Evolutionary conservation across 208 protist species (phyloP), one percentile per base, ranked within the genome.

Genomic region (Wallacemonas sp.): DNA sequence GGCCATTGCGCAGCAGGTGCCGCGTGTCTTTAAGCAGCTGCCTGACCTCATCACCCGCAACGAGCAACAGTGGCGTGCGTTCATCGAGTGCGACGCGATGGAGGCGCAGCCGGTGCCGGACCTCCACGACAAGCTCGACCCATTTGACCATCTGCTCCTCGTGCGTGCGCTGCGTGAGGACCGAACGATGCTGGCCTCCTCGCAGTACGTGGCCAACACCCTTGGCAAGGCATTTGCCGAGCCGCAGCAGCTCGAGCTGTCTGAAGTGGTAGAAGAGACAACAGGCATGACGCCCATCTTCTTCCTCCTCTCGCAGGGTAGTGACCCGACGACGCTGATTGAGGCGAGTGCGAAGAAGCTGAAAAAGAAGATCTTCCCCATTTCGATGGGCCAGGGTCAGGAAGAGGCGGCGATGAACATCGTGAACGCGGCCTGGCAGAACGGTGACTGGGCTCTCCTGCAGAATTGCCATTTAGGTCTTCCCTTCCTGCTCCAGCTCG

Each of bases 331-430:
- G 15, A 93, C 79, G 30, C 79, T 95, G 39, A 97, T 99, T 63
- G 84, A 98, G 77, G 88, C 86, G 1, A 82, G 97, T 28, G 94
- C 95, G 6, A 98, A 98, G 81, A 98, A 98, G 72, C 72, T 94
- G 2, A 97, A 97, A 75, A 96, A 95, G 82, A 94, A 97, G 79
- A 91, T 97, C 73, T 93, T 94, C 66, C 87, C 90, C 55, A 97
- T 99, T 65, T 99, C 98, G 22, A 99, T 99, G 97, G 98, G 98
- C 38, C 97, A 99, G 76, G 98, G 98, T 6, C 97, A 99, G 88
- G 98, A 99, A 82, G 88, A 93, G 67, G 80, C 88, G 27, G 96
- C 96, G 3, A 97, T 97, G 75, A 88, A 91, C 41, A 92, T 96
- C 31, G 96, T 94, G 39, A 64, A 90, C 79, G 72, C 77, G 8